phyloP scores from a whole-genome alignment of 2,329 filamentous ascomycete species.

The Calonectria pauciramosa region DNA sequence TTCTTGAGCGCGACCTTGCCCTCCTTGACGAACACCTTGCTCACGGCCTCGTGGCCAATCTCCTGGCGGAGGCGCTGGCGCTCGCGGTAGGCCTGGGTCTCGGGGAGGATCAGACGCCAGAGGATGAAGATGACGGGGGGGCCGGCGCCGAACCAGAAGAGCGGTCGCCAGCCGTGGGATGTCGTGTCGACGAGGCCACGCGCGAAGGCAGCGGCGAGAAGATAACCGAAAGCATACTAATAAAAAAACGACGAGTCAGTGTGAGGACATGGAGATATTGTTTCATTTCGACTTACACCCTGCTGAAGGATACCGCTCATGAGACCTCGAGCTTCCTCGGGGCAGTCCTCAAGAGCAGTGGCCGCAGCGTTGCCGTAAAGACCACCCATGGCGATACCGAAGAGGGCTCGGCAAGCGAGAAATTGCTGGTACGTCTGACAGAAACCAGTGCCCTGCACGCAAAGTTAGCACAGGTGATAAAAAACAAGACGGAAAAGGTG shows the following conservation, averaged over 20 bases:
- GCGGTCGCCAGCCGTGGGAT: conserved; percentile 82
- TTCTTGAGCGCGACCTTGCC: conserved; percentile 82
- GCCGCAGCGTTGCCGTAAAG: conserved; percentile 84
- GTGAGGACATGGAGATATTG: background rate
- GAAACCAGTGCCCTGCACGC: conserved; percentile 74
- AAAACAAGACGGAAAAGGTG: background rate
- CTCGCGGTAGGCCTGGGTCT: conserved; percentile 81
- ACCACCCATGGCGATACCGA: conserved; percentile 87
- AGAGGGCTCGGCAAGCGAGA: conserved; percentile 80
- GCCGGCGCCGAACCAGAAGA: conserved; percentile 91
- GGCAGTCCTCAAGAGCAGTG: conserved; percentile 83
- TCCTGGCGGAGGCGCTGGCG: conserved; percentile 73
- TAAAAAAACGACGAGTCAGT: background rate
- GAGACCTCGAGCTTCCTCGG: conserved; percentile 76
- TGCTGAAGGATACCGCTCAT: conserved; percentile 84
- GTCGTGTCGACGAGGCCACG: conserved; percentile 82
- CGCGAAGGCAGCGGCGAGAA: conserved; percentile 70
- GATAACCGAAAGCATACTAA: conserved; percentile 74
- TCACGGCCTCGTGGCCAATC: conserved; percentile 47
- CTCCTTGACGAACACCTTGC: conserved; percentile 76
- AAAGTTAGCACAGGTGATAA: conserved; percentile 21
- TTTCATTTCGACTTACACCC: conserved; percentile 58
- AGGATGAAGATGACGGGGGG: conserved; percentile 85
- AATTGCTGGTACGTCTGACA: conserved; percentile 78
- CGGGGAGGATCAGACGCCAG: conserved; percentile 82